Conservation (phyloP, 192 early-diverging fungal genomes). For the Cetraspora pellucida region DNA sequence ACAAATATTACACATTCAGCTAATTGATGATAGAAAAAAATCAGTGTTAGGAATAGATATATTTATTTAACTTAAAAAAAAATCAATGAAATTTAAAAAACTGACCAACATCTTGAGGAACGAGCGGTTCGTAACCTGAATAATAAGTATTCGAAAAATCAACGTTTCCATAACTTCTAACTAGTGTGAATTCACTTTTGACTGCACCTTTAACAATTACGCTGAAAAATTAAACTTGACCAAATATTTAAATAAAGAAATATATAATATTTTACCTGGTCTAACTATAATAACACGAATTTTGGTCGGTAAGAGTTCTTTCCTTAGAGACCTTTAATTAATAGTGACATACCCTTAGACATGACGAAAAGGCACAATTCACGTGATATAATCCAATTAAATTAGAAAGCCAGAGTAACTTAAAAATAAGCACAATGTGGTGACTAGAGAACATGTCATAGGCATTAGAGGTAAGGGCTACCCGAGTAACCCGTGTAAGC, state of each 20-base stretch:
- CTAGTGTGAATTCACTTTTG: constrained; percentile 4
- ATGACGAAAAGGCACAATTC: not conserved
- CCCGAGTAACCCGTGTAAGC: no score
- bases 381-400: no score
- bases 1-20: constrained; percentile 81
- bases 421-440: no score
- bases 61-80: not conserved
- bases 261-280: constrained; percentile 20
- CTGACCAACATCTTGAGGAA: constrained; percentile 24
- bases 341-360: not conserved
- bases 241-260: not conserved
- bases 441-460: no score
- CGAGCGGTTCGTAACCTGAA: constrained; percentile 24
- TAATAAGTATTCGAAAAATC: constrained; percentile 21
- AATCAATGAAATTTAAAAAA: not conserved
- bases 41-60: not conserved
- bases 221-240: not conserved
- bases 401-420: no score
- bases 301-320: constrained; percentile 23
- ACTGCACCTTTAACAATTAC: constrained; percentile 4
- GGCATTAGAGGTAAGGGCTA: no score
- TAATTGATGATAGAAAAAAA: not conserved
- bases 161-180: not conserved
- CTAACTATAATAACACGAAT: constrained; percentile 25
- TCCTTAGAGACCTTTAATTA: constrained; percentile 11